Base-by-base conservation (phyloP, 208 protist species). In the Polymyxa betae region DNA sequence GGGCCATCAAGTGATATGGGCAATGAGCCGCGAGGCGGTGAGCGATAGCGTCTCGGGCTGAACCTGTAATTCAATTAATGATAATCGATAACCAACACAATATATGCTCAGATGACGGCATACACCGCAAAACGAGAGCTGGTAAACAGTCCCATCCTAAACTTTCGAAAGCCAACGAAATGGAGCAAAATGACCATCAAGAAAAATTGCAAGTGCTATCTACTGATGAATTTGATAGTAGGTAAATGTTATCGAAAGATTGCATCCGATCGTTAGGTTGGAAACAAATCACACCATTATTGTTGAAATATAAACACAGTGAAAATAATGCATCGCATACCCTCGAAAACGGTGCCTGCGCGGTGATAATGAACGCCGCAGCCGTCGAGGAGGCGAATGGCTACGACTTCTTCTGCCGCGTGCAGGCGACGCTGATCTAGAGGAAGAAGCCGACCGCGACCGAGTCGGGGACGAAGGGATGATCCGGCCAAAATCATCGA, bases 401-500 rank as follows among this genome's bases (percentile, higher is more conserved):
- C 35, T 82, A 40, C 72, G 72, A 35, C 72, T 43, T 82, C 72
- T 5, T 20, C 72, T 5, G 40, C 72, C 35, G 16, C 72, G 5
- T 40, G 72, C 35, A 45, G 72, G 72, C 10, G 35, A 45, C n/a
- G n/a, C 35, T 20, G 72, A 82, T 82, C 72, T 5, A 5, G 72
- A 82, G 5, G 72, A 40, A 12, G 72, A 82, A 35, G 72, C 35
- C 72, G 72, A 82, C 5, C 72, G 72, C 16, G 72, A 82, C 72
- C 72, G 5, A 5, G n/a, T n/a, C 72, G 72, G 72, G 5, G 72
- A 82, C 72, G 72, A 35, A 5, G 72, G 72, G 5, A 82, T 82
- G 72, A 82, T 82, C 12, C 72, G 5, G 10, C 72, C 72, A n/a
- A 82, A 82, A 43, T 82, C 72, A 82, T 82, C 72, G 72, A 82